Base-by-base conservation (phyloP, 768 basidiomycete species). In the Amyloporia xantha region DNA sequence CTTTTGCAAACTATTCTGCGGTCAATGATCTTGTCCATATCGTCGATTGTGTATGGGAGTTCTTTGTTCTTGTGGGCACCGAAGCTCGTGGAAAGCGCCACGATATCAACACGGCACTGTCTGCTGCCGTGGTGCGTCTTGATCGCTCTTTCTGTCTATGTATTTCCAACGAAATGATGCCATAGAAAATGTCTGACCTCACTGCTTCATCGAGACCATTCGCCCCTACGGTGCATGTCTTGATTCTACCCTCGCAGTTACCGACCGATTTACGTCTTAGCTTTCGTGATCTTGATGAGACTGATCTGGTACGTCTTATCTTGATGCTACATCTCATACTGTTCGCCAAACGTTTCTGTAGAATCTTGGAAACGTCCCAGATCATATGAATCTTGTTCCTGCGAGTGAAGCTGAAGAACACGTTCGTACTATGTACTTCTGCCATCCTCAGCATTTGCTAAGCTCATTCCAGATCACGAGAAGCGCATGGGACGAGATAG, bases 361-460 rank as follows among this genome's bases (percentile, higher is more conserved):
- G 71, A 71, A 75, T 21, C 74, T 68, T 24, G 69, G 77, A 19
- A 64, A 59, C 33, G 52, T 77, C 25, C 86, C 86, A 7, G 79
- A 87, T 53, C 84, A 90, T 55, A 89, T 91, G 86, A 86, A 90
- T 59, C 65, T 91, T 19, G 58, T 91, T 12, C 72, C 82, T 7
- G 68, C 68, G 10, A 43, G 60, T 3, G 81, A 85, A 36, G 84
- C 85, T 10, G 58, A 71, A 15, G 67, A 67, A 30, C 82, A 88
- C 61, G 88, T 88, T 56, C 24, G 79, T 70, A 21, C 12, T 17
- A 30, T 47, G 23, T 27, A 33, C 43, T 42, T 17, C 28, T 1
- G 15, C 9, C 24, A 41, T 21, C 23, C 25, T 25, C 42, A 33
- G 19, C 21, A 17, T 15, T 17, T 21, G 39, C 40, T 17, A 7